A percentile compares a stretch with the other conserved stretches of the same genome.
Conservation (phyloP, 2,329 filamentous ascomycete genomes). For the Pseudofabraea citricarpa region DNA sequence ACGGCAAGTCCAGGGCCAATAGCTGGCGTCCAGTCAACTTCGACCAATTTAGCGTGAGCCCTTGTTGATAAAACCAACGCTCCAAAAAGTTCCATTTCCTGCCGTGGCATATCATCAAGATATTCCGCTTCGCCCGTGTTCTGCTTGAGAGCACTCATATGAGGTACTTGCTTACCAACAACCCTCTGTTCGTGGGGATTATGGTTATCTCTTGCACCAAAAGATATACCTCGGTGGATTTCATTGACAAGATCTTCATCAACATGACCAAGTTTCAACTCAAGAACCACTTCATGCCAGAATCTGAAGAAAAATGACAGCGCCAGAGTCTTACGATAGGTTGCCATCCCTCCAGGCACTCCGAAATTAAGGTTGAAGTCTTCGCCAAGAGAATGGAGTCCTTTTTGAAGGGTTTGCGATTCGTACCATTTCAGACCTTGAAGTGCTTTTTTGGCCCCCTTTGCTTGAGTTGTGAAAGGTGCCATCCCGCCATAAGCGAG, state of each 20-base stretch:
- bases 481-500: conserved; percentile 95
- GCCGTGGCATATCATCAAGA: conserved; percentile 82
- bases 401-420: conserved; percentile 74
- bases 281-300: conserved; percentile 77
- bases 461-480: conserved; percentile 76
- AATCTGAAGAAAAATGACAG: conserved; percentile 94
- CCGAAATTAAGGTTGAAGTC: conserved; percentile 86
- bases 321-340: conserved; percentile 82
- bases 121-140: conserved; percentile 91
- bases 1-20: conserved; percentile 62
- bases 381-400: conserved; percentile 75
- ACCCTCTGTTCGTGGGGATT: conserved; percentile 75
- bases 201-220: conserved; percentile 67
- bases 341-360: conserved; percentile 94
- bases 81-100: conserved; percentile 82
- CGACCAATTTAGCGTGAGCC: conserved; percentile 77
- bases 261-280: conserved; percentile 46
- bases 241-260: conserved; percentile 75
- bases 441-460: conserved; percentile 67
- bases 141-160: conserved; percentile 87
- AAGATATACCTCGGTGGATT: conserved; percentile 77
- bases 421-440: conserved; percentile 73
- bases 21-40: conserved; percentile 68
- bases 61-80: conserved; percentile 82
- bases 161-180: conserved; percentile 75